Evolutionary conservation across 2,329 filamentous ascomycete genomes (phyloP).

Genomic region (Penicillium sp.): DNA sequence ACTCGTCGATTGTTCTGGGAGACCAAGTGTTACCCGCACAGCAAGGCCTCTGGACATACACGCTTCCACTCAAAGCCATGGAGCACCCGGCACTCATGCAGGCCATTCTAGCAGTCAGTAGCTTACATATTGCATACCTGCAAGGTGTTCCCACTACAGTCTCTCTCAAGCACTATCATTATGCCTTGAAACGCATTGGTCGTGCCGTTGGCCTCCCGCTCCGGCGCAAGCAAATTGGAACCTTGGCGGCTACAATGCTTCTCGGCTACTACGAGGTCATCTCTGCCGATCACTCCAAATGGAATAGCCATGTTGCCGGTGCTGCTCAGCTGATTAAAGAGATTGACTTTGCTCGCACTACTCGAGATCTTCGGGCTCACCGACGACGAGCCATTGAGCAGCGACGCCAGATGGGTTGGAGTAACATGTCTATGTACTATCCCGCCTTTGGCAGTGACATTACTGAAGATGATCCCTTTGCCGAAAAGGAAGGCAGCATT

Average conservation of each 20-base stretch:
- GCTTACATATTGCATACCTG: conserved; percentile 79
- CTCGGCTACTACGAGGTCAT: conserved; percentile 92
- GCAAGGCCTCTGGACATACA: conserved; percentile 61
- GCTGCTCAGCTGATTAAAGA: conserved; percentile 77
- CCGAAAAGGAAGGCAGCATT: conserved; percentile 45
- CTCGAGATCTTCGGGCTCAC: conserved; percentile 62
- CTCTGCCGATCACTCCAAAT: conserved; percentile 89
- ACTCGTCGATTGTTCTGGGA: conserved; percentile 64
- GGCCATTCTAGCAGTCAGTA: conserved; percentile 80
- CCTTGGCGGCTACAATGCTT: conserved; percentile 79
- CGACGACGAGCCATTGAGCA: conserved; percentile 47
- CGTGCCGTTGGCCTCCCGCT: conserved; percentile 65
- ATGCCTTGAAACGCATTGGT: conserved; percentile 72
- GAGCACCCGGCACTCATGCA: conserved; percentile 83
- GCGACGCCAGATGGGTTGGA: conserved; percentile 26
- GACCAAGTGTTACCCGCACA: conserved; percentile 58
- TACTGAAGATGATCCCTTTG: conserved; percentile 41
- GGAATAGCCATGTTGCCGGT: conserved; percentile 87
- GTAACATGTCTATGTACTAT: conserved; percentile 16
- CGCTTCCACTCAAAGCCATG: conserved; percentile 75
- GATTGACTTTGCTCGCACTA: conserved; percentile 70
- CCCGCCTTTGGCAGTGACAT: conserved; percentile 31
- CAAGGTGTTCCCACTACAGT: conserved; percentile 69
- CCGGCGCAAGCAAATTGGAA: conserved; percentile 69
- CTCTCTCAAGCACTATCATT: conserved; percentile 86